phyloP scores from a whole-genome alignment of 139 green algal genomes.

The Chlorella sp. region DNA sequence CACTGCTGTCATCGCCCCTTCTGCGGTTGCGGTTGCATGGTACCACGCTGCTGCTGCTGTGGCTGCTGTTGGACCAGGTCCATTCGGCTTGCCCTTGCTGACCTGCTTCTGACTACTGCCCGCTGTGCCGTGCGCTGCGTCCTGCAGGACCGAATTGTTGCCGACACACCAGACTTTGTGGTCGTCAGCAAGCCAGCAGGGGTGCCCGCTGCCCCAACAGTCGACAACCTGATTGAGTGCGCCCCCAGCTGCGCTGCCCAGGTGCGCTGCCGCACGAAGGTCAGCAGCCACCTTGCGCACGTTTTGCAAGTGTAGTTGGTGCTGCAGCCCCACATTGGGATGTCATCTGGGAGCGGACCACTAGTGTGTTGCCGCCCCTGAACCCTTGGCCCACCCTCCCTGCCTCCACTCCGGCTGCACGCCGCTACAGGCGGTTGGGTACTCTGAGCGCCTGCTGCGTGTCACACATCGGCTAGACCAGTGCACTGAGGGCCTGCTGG shows the following conservation, averaged over 20 bases:
- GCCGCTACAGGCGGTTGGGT: constrained; percentile 49
- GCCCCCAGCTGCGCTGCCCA: constrained; percentile 48
- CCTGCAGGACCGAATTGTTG: constrained; percentile 58
- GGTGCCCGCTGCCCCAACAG: constrained; percentile 67
- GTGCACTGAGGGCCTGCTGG: constrained; percentile 81
- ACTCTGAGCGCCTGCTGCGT: constrained; percentile 40
- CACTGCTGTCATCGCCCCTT: too few species aligned
- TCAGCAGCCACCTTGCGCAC: too few species aligned
- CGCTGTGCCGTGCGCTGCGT: not conserved
- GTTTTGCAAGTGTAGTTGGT: too few species aligned
- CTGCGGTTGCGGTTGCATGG: too few species aligned
- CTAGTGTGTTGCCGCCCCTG: too few species aligned
- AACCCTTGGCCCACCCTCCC: not conserved
- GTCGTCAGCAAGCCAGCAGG: constrained; percentile 88
- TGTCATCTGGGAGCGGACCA: too few species aligned
- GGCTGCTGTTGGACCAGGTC: too few species aligned
- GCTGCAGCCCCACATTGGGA: too few species aligned
- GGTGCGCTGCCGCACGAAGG: constrained; percentile 45
- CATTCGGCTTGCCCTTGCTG: too few species aligned
- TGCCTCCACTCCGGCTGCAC: not conserved
- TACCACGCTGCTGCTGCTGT: too few species aligned
- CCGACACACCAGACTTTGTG: constrained; percentile 54
- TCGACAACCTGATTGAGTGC: constrained; percentile 64
- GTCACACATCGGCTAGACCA: constrained; percentile 77
- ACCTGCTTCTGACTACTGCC: too few species aligned